Evolutionary conservation across 352 stramenopile species (phyloP), one percentile per base, ranked within the genome.

Genomic region (Globisporangium carolinianum): DNA sequence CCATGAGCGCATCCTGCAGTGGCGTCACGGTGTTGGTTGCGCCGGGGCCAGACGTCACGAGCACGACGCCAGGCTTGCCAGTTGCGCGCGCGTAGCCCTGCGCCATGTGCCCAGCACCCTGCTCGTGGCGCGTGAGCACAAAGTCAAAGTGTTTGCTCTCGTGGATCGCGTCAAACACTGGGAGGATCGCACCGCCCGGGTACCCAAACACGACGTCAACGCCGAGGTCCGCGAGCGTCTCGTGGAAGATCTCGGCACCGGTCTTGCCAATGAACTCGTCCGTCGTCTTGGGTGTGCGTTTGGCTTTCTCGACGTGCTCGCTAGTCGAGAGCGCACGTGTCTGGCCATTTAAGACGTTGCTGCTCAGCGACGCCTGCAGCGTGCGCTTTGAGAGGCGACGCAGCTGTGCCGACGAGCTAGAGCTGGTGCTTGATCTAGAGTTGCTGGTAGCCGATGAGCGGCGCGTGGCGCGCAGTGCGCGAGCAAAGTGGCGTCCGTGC

Each of bases 131-230:
- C 50, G 82, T 90, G 41, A 94, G 67, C 51, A 91, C 67, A 49
- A 94, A 94, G 49, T 94, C 69, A 62, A 94, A 91, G 55, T 90
- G 63, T 32, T 91, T 55, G 59, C 78, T 90, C 53, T 94, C 73
- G 66, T 98, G 83, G 75, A 98, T 98, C 63, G 96, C 90, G 72
- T 98, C 94, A 55, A 98, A 90, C 38, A 98, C 83, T 18, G 94
- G 94, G 3, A 98, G 65, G 60, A 98, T 97, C 57, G 93, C 93
- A 51, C 94, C 94, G 32, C 91, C 94, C 0, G 91, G 95, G 72
- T 98, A 98, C 32, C 94, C 94, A 63, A 98, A 98, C 12, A 98
- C 90, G 51, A 88, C 87, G 53, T 96, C 74, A 4, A 97, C 89
- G 47, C 75, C 89, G 63, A 97, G 75, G 59, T 97, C 89, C 0